Percentiles rank a stretch among this genome's conserved stretches.
These are phyloP conservation scores for Oryza rufipogon DNA, from an alignment of 176 grass and related monocot genomes.

Conservation along the genomic window DNA sequence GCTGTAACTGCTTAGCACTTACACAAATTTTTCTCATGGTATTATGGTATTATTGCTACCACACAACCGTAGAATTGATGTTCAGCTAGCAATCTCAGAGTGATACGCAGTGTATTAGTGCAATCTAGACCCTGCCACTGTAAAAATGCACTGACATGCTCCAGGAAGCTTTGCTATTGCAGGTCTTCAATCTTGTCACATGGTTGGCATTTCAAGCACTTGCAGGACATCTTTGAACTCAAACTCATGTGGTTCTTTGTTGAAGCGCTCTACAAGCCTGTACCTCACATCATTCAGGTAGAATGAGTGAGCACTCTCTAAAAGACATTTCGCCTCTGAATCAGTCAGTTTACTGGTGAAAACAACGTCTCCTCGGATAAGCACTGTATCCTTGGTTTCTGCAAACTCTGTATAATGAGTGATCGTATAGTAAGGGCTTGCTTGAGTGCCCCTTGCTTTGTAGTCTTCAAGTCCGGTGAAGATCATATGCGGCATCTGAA, in stretches of 20 bases:
- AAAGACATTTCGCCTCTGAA: slow-evolving; percentile 76
- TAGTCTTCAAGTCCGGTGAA: slow-evolving; percentile 98
- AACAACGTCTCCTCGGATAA: slow-evolving; percentile 75
- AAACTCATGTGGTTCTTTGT: slow-evolving; percentile 83
- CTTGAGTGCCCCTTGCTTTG: slow-evolving; percentile 95
- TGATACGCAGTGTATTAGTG: neutral
- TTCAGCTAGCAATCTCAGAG: neutral
- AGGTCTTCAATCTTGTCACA: slow-evolving; percentile 48
- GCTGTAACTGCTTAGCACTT: neutral
- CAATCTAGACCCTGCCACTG: neutral
- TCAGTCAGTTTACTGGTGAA: slow-evolving; percentile 90
- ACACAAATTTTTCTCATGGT: neutral
- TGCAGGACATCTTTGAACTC: slow-evolving; percentile 87
- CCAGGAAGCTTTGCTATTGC: neutral
- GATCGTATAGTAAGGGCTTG: slow-evolving; percentile 82
- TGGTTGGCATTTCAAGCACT: slow-evolving; percentile 82
- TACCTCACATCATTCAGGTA: slow-evolving; percentile 85
- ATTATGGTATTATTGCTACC: neutral
- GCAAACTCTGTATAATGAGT: slow-evolving; percentile 84
- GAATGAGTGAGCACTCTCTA: slow-evolving; percentile 84
- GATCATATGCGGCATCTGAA: slow-evolving; percentile 87
- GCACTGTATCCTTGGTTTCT: slow-evolving; percentile 76
- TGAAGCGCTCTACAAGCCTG: slow-evolving; percentile 87
- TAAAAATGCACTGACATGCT: neutral
- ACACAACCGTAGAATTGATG: slow-evolving; percentile 10